These are phyloP conservation scores for Macrocybe gigantea DNA, from an alignment of 768 basidiomycete species.

Conservation along the genomic window DNA sequence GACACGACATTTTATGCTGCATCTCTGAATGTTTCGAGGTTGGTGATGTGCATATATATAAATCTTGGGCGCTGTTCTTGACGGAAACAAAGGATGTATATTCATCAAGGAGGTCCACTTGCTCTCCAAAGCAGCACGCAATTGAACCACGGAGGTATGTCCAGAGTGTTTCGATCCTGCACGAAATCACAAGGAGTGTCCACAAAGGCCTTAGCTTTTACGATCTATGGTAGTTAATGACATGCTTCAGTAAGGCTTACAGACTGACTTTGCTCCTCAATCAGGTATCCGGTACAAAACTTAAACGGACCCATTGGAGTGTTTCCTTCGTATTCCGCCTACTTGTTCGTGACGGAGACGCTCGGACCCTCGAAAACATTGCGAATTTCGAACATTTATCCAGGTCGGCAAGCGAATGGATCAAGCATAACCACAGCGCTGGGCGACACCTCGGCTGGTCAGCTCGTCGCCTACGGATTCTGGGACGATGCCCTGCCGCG, in stretches of 20 bases:
- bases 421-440: constrained; percentile 46
- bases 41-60: constrained; percentile 1
- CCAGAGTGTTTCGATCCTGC: neutral
- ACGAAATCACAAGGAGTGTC: no score
- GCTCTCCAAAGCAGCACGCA: constrained; percentile 45
- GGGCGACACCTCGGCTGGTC: constrained; percentile 41
- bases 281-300: constrained; percentile 44
- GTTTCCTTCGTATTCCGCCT: constrained; percentile 49
- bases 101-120: constrained; percentile 51
- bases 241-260: no score
- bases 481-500: constrained; percentile 30
- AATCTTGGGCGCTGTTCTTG: neutral
- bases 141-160: constrained; percentile 40
- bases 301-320: constrained; percentile 42
- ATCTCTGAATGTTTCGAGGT: constrained; percentile 45
- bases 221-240: constrained; percentile 33
- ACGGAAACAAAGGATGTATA: constrained; percentile 30
- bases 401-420: constrained; percentile 44
- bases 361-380: constrained; percentile 37
- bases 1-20: constrained; percentile 43
- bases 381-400: constrained; percentile 43
- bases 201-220: constrained; percentile 35
- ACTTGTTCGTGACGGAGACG: constrained; percentile 44
- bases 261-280: neutral
- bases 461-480: constrained; percentile 46